Evolutionary conservation across 2,329 filamentous ascomycete species (phyloP).

Genomic region (Microascus cirrosus): DNA sequence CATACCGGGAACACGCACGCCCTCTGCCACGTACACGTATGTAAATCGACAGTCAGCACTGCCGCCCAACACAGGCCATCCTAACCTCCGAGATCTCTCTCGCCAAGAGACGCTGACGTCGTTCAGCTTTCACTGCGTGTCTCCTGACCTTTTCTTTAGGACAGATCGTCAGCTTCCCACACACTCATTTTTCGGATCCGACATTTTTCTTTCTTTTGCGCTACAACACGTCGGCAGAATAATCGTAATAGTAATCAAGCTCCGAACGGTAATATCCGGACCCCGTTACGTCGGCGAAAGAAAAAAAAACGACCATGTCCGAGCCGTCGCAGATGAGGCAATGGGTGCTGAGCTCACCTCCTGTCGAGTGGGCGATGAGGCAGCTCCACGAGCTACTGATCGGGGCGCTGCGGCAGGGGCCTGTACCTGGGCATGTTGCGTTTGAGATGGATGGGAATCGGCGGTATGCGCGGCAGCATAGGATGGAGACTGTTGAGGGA

Average conservation of each 20-base stretch:
- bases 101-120: not conserved
- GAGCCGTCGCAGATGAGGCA: constrained; percentile 38
- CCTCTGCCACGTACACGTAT: not conserved
- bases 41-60: not conserved
- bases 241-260: not conserved
- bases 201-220: not conserved
- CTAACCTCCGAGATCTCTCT: not conserved
- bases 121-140: not conserved
- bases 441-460: constrained; percentile 99
- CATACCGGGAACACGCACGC: not conserved
- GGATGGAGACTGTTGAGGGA: constrained; percentile 93
- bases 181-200: not conserved
- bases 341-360: constrained; percentile 81
- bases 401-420: constrained; percentile 77
- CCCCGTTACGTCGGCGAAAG: not conserved
- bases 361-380: constrained; percentile 78
- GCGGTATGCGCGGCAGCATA: constrained; percentile 77
- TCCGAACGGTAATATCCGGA: not conserved
- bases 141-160: not conserved
- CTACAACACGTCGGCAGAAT: not conserved
- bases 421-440: constrained; percentile 90
- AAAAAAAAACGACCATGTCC: constrained; percentile 28
- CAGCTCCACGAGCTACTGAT: constrained; percentile 77
- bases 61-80: not conserved
- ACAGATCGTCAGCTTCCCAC: not conserved